Percentiles rank a stretch among this genome's conserved stretches.
phyloP scores from a whole-genome alignment of 306 rosid genomes.

The Senna tora region DNA sequence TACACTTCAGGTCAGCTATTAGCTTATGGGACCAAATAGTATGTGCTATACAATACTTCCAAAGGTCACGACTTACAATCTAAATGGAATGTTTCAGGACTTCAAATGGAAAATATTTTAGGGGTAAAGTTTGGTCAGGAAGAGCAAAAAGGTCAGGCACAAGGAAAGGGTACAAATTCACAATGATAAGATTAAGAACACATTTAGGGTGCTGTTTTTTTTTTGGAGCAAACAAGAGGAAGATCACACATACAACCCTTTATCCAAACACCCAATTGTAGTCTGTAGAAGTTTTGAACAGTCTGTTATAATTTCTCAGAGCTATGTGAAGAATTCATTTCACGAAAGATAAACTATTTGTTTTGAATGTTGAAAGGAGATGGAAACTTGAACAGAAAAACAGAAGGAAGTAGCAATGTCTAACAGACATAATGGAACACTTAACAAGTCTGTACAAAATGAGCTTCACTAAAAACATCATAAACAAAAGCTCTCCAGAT shows the following conservation, averaged over 20 bases:
- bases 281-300: neutral
- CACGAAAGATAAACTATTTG: neutral
- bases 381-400: neutral
- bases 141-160: neutral
- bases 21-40: constrained; percentile 2
- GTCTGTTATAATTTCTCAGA: neutral
- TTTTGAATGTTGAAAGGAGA: neutral
- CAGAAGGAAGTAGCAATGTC: constrained; percentile 21
- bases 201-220: neutral
- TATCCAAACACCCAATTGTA: too few species aligned
- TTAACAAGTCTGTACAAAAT: neutral
- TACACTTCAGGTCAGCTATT: neutral
- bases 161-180: constrained; percentile 4
- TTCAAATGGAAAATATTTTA: neutral
- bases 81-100: neutral
- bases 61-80: constrained; percentile 21
- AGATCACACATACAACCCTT: too few species aligned
- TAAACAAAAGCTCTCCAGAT: constrained; percentile 4
- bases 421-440: constrained; percentile 3
- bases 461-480: neutral
- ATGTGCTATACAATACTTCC: neutral
- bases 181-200: constrained; percentile 11
- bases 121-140: neutral
- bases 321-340: neutral
- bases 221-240: too few species aligned